Base-by-base conservation (phyloP, 176 grass and related monocot genomes). In the Oryza punctata region DNA sequence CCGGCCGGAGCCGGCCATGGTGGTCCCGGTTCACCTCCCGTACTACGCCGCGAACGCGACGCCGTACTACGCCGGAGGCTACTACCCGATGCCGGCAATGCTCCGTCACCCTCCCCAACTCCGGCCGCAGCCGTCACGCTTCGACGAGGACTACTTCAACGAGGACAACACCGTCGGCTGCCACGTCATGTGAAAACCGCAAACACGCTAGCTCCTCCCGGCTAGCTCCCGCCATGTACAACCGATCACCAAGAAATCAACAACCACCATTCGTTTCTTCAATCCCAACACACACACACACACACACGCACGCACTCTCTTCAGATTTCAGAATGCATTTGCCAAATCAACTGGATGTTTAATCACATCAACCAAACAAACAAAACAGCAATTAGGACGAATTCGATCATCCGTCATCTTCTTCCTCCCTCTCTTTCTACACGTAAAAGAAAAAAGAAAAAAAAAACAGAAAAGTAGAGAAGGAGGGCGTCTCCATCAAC, bases 111-210 rank as follows among this genome's bases (percentile, higher is more conserved):
- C 28, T 73, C 71, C 77, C 5, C 91, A 85, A 19, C 73, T 81
- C 75, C 92, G 89, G 70, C 82, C 92, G 47, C 92, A 91, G 67
- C 77, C 87, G 12, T 89, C 91, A 6, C 87, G 87, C 38, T 95
- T 98, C 84, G 80, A 87, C 6, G 93, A 85, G 65, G 88, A 90
- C 73, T 98, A 67, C 89, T 98, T 90, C 85, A 75, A 88, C 67
- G 92, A 95, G 33, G 93, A 98, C 75, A 90, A 95, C 82, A 73
- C 90, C 15, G 79, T 78, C 2, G 92, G 96, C 13, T 98, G 96
- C 87, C 4, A 47, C 61, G 69, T 95, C 10, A 98, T 95, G 96
- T 95, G 79, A 98, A 98, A 12, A 2, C 52, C 52, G 6, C 37
- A 57, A 19, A 21, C 45, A 12, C 45, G 45, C 45, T 5, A 47